These are phyloP conservation scores for Solanum chmielewskii DNA, from an alignment of 257 asterid genomes.

Conservation along the genomic window DNA sequence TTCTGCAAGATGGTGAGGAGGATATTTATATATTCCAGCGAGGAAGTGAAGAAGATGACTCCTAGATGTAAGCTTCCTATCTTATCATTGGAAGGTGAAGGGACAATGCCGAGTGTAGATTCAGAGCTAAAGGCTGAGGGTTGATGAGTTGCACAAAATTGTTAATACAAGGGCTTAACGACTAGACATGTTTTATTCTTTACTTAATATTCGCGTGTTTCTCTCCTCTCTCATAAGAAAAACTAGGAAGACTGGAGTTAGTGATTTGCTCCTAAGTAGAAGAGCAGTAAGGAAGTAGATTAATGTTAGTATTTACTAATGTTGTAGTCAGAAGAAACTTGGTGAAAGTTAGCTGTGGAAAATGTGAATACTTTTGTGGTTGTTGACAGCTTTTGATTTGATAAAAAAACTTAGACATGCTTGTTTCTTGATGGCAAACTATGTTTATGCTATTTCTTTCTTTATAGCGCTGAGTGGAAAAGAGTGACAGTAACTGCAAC, in stretches of 20 bases:
- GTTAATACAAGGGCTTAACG: not conserved
- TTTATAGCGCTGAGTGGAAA: not conserved
- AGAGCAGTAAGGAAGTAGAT: conserved; percentile 1
- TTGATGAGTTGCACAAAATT: not conserved
- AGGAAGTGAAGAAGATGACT: conserved; percentile 73
- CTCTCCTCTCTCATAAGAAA: not conserved
- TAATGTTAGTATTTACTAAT: not conserved
- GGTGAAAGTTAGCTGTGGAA: not conserved
- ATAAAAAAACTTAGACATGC: conserved; percentile 9
- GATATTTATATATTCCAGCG: conserved; percentile 56
- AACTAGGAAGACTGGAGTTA: not conserved
- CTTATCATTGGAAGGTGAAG: conserved; percentile 30
- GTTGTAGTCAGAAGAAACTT: not conserved
- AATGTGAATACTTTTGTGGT: conserved; percentile 19
- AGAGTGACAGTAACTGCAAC: not conserved
- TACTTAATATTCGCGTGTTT: not conserved
- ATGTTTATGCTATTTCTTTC: not conserved
- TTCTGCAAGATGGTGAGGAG: conserved; percentile 58
- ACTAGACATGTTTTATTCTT: not conserved
- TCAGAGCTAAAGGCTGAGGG: conserved; percentile 38
- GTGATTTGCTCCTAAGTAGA: not conserved
- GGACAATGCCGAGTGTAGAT: conserved; percentile 25
- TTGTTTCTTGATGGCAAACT: conserved; percentile 23
- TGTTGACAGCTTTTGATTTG: conserved; percentile 1
- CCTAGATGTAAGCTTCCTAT: conserved; percentile 36